Percentiles rank a stretch among this genome's conserved stretches.
Conservation (phyloP, 1,139 yeast species). For the Taiozyma sp. region DNA sequence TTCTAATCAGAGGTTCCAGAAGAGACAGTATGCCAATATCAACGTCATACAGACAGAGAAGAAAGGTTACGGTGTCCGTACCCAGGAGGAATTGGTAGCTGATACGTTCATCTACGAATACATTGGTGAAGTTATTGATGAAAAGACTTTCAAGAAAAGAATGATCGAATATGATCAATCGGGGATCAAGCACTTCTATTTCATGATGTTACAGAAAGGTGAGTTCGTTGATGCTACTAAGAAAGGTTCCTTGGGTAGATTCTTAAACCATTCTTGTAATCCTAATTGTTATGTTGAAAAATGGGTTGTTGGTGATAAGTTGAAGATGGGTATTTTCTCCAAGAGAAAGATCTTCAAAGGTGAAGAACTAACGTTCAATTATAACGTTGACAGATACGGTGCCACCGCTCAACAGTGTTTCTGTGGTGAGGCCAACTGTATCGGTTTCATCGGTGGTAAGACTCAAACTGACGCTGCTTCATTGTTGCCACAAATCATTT, state of each 20-base stretch:
- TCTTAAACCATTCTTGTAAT: slow-evolving; percentile 90
- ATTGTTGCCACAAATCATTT: slow-evolving; percentile 73
- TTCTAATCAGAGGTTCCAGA: slow-evolving; percentile 85
- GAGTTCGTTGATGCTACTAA: slow-evolving; percentile 93
- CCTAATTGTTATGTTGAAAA: slow-evolving; percentile 95
- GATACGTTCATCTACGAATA: slow-evolving; percentile 83
- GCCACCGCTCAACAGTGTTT: slow-evolving; percentile 92
- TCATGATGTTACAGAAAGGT: slow-evolving; percentile 94
- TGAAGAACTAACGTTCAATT: slow-evolving; percentile 93
- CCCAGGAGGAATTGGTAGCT: slow-evolving; percentile 52
- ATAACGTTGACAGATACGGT: slow-evolving; percentile 95
- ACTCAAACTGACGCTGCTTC: slow-evolving; percentile 91
- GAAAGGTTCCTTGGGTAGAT: slow-evolving; percentile 84
- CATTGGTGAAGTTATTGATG: slow-evolving; percentile 90
- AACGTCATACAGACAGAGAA: slow-evolving; percentile 75
- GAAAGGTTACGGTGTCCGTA: slow-evolving; percentile 89
- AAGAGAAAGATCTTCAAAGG: slow-evolving; percentile 68
- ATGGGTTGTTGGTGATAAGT: slow-evolving; percentile 92
- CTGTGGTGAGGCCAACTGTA: slow-evolving; percentile 90
- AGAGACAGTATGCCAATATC: slow-evolving; percentile 62
- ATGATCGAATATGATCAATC: slow-evolving; percentile 69
- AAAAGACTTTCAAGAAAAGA: slow-evolving; percentile 62
- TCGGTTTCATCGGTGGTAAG: slow-evolving; percentile 93
- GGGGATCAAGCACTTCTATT: slow-evolving; percentile 84
- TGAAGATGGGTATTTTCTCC: slow-evolving; percentile 94